A percentile compares a stretch with the other conserved stretches of the same genome.
phyloP scores from a whole-genome alignment of 2,329 filamentous ascomycete species.

The Coniochaeta pulveracea region DNA sequence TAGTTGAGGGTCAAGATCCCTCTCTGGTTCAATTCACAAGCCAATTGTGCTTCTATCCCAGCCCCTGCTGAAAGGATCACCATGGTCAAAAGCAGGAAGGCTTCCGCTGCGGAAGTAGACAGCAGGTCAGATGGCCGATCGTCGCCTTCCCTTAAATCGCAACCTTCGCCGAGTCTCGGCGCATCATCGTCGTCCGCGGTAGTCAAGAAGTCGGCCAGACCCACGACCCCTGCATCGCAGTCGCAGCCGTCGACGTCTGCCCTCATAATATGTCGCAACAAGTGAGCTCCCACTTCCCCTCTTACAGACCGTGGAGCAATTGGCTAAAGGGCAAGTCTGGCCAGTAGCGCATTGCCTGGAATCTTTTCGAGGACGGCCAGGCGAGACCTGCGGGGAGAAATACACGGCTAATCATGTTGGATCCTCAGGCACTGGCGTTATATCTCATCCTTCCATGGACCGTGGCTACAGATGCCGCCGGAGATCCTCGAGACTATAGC shows the following conservation, averaged over 20 bases:
- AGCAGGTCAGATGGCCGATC: slow-evolving; percentile 3
- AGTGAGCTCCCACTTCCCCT: slow-evolving; percentile 7
- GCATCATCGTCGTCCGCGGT: neutral
- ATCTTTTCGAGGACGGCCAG: too few species aligned
- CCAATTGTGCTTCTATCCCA: too few species aligned
- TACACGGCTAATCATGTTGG: neutral
- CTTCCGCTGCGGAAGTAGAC: slow-evolving; percentile 1
- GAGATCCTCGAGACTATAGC: slow-evolving; percentile 72
- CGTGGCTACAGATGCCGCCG: slow-evolving; percentile 70
- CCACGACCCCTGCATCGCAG: slow-evolving; percentile 5
- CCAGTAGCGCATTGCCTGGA: too few species aligned
- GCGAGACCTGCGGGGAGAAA: too few species aligned
- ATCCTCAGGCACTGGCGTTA: slow-evolving; percentile 65
- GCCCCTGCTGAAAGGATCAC: neutral
- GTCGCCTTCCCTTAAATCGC: slow-evolving; percentile 1
- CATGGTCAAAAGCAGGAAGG: slow-evolving; percentile 5
- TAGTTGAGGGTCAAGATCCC: too few species aligned
- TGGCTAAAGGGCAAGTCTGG: too few species aligned
- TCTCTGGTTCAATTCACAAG: too few species aligned
- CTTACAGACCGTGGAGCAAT: neutral
- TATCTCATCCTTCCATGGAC: slow-evolving; percentile 73
- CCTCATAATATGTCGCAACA: slow-evolving; percentile 15
- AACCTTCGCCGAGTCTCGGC: neutral
- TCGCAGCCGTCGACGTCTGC: slow-evolving; percentile 8
- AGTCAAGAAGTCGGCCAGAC: neutral